Evolutionary conservation across 192 early-diverging fungal species (phyloP), one percentile per base, ranked within the genome.

Genomic region (Jimgerdemannia lactiflua): DNA sequence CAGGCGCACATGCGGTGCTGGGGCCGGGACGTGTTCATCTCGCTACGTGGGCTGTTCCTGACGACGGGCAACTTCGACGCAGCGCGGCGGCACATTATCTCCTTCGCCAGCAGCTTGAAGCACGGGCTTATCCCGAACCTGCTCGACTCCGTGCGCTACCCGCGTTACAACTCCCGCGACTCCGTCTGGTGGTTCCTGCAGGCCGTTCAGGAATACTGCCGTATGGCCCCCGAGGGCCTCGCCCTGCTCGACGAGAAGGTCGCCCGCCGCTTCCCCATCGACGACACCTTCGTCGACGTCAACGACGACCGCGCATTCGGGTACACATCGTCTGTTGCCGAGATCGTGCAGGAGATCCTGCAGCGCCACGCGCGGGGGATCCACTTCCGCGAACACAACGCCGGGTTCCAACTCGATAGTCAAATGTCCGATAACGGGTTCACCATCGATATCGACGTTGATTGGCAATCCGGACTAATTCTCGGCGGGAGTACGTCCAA

Each of bases 21-120:
- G 98, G 98, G 98, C n/a, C 91, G 98, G 65, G 98, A 99, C 86
- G 92, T 98, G 43, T 97, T 98, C 78, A 96, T 99, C 73, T 86
- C 94, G 6, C 80, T 99, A 3, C 87, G 91, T 4, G 98, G 98
- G 4, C 80, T 96, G 43, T 84, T 97, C 41, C 72, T 99, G 68
- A 83, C 90, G 4, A 93, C 95, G 11, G 96, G 96, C 7, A 88
- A 95, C 70, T 94, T 83, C 76, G 85, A 93, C 19, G 96, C 90
- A 0, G 98, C 98, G 11, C 86, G 88, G 63, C 84, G 83, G 0
- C 98, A 99, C 66, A 87, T 99, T 19, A 74, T 99, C 71, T 91
- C 93, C 3, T 99, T 99, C 86, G 98, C 94, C 4, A 91, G 92
- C 64, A 94, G 93, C 29, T 82, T 99, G 7, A 92, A 93, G 70